Evolutionary conservation across 225 moss, liverwort and hornwort genomes (phyloP).

Genomic region (Climacium dendroides): DNA sequence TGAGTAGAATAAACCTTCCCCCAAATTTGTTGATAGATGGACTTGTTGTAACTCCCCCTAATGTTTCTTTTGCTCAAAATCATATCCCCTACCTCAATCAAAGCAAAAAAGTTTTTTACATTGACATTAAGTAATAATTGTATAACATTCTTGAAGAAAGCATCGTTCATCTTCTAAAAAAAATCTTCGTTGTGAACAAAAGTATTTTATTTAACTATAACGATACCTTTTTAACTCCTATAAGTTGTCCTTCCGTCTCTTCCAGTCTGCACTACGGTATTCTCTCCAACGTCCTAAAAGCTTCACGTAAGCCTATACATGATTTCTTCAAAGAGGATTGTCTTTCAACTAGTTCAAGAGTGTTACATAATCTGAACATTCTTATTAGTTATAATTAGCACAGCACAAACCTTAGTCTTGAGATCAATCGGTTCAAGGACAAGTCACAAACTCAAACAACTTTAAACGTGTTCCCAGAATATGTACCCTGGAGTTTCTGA

Average conservation of each 20-base stretch:
- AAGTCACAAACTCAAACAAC: not conserved
- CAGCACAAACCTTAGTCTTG: not conserved
- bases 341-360: not conserved
- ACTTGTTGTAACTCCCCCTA: not conserved
- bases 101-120: no score
- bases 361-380: not conserved
- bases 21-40: accelerated
- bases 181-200: no score
- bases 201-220: not conserved
- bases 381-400: not conserved
- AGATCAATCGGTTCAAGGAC: not conserved
- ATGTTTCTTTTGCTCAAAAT: not conserved
- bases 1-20: not conserved
- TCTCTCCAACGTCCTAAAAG: not conserved
- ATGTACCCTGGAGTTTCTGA: not conserved
- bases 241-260: not conserved
- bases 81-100: not conserved
- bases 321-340: not conserved
- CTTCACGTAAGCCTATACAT: not conserved
- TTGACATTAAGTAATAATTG: no score
- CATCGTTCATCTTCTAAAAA: no score
- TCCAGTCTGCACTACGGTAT: not conserved
- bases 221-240: not conserved
- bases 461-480: not conserved
- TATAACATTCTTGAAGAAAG: not conserved